Evolutionary conservation across 495 filamentous ascomycete genomes (phyloP).

Genomic region (Aspergillus saccharolyticus): DNA sequence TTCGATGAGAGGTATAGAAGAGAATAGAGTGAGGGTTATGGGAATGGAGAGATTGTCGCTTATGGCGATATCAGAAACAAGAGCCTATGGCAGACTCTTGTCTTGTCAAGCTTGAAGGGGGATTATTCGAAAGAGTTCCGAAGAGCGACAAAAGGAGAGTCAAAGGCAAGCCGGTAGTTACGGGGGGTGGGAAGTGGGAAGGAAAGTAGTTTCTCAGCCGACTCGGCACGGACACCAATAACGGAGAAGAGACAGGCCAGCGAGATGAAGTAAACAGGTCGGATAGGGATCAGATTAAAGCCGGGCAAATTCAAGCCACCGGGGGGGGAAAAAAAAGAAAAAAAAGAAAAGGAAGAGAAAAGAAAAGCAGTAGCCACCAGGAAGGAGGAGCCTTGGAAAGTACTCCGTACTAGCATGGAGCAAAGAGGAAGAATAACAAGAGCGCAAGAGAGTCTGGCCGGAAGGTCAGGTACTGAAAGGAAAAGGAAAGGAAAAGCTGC

Average conservation of each 20-base stretch:
- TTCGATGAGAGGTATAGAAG: not conserved
- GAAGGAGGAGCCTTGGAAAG: not conserved
- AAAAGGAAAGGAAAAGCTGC: not conserved
- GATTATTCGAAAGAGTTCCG: not conserved
- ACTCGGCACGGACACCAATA: not conserved
- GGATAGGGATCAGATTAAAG: not conserved
- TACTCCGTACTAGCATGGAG: not conserved
- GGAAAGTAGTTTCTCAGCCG: not conserved
- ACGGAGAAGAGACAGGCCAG: slow-evolving; percentile 4
- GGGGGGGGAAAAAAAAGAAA: no score
- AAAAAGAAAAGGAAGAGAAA: no score
- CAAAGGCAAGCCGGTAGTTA: slow-evolving; percentile 3
- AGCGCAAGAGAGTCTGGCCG: not conserved
- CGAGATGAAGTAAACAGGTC: not conserved
- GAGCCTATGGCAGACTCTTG: not conserved
- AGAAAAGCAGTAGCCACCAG: slow-evolving; percentile 5
- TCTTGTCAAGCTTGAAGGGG: not conserved
- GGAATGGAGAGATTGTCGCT: slow-evolving; percentile 12
- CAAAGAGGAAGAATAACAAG: not conserved
- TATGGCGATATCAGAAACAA: slow-evolving; percentile 3
- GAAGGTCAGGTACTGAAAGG: not conserved
- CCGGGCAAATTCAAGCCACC: not conserved
- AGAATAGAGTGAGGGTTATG: slow-evolving; percentile 5
- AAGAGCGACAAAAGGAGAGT: slow-evolving; percentile 2
- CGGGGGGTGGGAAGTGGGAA: not conserved